A percentile compares a stretch with the other conserved stretches of the same genome.
phyloP scores from a whole-genome alignment of 768 basidiomycete species.

The Termitomyces sp. region DNA sequence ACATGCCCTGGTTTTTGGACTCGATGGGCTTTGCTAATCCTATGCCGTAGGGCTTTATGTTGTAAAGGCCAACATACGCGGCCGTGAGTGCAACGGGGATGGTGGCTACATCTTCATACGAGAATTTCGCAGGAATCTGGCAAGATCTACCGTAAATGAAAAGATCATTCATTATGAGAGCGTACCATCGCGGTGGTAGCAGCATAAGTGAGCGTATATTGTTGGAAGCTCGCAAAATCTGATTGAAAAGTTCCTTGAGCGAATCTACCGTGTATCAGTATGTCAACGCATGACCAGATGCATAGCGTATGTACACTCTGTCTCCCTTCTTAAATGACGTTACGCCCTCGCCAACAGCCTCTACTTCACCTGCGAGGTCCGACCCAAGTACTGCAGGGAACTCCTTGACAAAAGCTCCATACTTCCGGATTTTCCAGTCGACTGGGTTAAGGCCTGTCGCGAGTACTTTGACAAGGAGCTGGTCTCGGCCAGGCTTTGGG shows the following conservation, averaged over 20 bases:
- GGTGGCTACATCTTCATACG: constrained; percentile 34
- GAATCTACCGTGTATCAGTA: constrained; percentile 21
- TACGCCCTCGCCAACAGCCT: constrained; percentile 46
- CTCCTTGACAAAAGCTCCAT: constrained; percentile 28
- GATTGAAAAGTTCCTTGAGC: constrained; percentile 33
- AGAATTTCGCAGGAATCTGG: constrained; percentile 31
- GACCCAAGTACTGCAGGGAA: constrained; percentile 43
- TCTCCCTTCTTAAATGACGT: constrained; percentile 45
- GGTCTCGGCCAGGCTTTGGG: constrained; percentile 26
- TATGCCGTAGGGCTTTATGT: constrained; percentile 14
- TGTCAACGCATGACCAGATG: not conserved
- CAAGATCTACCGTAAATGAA: not conserved
- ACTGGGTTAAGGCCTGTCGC: constrained; percentile 39
- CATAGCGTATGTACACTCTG: constrained; percentile 34
- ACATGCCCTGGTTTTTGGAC: constrained; percentile 18
- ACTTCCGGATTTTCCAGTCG: constrained; percentile 46
- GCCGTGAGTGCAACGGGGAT: constrained; percentile 33
- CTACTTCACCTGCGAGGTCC: constrained; percentile 47
- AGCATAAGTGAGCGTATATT: constrained; percentile 36
- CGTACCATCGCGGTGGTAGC: constrained; percentile 34
- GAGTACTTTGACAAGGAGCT: constrained; percentile 37
- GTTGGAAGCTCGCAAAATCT: constrained; percentile 35
- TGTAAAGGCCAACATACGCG: constrained; percentile 30
- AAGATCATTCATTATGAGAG: not conserved
- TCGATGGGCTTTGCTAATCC: constrained; percentile 21